These are phyloP conservation scores for Termitomyces sp. DNA, from an alignment of 768 basidiomycete species.

Conservation along the genomic window DNA sequence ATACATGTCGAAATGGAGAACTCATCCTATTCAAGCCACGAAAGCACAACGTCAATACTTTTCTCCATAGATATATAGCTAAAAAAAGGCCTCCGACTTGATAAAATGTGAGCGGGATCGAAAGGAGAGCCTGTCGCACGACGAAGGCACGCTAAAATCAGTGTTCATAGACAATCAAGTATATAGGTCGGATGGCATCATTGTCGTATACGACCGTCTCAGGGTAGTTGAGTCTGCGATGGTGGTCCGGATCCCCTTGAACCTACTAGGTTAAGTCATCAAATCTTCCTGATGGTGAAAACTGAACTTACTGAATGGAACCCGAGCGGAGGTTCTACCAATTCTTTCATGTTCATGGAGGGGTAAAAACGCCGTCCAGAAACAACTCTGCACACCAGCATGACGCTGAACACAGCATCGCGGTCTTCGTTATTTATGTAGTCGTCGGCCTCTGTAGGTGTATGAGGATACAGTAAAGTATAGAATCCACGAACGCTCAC, in stretches of 20 bases:
- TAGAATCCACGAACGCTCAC: slow-evolving; percentile 28
- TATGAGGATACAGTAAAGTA: not conserved
- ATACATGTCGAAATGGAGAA: not conserved
- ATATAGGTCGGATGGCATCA: slow-evolving; percentile 18
- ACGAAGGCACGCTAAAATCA: not conserved
- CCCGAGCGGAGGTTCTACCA: slow-evolving; percentile 50
- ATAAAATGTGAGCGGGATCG: too few relatives aligned
- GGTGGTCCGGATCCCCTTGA: not conserved
- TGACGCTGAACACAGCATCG: slow-evolving; percentile 33
- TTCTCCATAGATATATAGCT: too few relatives aligned
- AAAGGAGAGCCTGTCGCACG: not conserved
- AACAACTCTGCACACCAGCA: slow-evolving; percentile 58
- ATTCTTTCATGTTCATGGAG: slow-evolving; percentile 40
- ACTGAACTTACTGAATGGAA: slow-evolving; percentile 49
- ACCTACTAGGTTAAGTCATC: not conserved
- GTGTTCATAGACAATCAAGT: slow-evolving; percentile 12
- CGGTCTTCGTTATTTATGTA: slow-evolving; percentile 42
- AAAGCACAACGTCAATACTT: not conserved
- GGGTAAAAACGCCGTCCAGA: slow-evolving; percentile 54
- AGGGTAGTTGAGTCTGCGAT: slow-evolving; percentile 7
- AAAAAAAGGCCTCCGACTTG: not conserved
- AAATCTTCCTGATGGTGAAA: not conserved
- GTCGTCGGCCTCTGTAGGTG: slow-evolving; percentile 58
- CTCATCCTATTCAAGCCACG: not conserved
- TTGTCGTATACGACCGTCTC: slow-evolving; percentile 19